Evolutionary conservation across 495 filamentous ascomycete species (phyloP).

Genomic region (Neurospora sp.): DNA sequence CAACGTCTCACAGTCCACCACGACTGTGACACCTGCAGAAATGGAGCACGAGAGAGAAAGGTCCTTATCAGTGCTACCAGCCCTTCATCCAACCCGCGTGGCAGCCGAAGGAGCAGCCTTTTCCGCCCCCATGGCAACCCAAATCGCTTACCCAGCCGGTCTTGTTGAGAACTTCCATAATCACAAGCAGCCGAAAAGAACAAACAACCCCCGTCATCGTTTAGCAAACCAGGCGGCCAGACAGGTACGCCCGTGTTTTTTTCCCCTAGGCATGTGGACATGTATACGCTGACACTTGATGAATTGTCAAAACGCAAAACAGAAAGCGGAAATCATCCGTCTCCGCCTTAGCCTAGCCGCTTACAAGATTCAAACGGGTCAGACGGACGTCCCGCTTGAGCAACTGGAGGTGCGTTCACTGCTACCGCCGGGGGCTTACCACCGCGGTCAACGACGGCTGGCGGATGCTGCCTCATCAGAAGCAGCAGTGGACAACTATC

Average conservation of each 20-base stretch:
- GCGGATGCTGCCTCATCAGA: not conserved
- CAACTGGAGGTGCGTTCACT: slow-evolving; percentile 22
- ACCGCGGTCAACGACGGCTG: not conserved
- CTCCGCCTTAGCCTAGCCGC: slow-evolving; percentile 39
- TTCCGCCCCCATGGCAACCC: not conserved
- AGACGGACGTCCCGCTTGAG: slow-evolving; percentile 39
- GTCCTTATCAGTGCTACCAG: not conserved
- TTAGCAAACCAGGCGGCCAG: not conserved
- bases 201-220: slow-evolving; percentile 2
- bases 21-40: not conserved
- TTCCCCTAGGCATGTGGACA: not conserved
- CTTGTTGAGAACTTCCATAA: not conserved
- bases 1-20: not conserved
- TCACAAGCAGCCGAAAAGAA: not conserved
- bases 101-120: not conserved
- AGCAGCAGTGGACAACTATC: not conserved
- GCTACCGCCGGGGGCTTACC: not conserved
- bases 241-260: not conserved
- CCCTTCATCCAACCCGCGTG: not conserved
- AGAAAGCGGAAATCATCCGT: slow-evolving; percentile 43
- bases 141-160: not conserved
- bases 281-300: not conserved
- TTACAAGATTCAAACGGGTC: slow-evolving; percentile 45
- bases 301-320: not conserved
- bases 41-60: not conserved